Conservation (phyloP, 495 filamentous ascomycete genomes). For the Podospora pseudopauciseta region DNA sequence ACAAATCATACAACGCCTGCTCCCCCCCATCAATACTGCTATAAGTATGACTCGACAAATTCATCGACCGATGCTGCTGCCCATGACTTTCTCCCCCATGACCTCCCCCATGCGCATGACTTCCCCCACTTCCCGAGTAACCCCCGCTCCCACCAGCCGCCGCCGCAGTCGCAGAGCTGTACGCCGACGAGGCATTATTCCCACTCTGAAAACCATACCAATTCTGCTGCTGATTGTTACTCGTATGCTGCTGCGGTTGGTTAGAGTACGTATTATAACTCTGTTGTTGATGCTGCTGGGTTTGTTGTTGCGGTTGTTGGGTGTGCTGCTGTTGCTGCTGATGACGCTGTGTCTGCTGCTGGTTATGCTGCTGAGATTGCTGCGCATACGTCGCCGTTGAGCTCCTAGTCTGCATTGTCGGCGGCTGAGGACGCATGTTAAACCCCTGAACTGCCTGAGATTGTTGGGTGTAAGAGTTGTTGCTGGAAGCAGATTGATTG, state of each 20-base stretch:
- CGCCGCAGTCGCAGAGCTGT: slow-evolving; percentile 18
- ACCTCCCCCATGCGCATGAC: not conserved
- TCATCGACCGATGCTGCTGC: slow-evolving; percentile 30
- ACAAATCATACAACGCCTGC: slow-evolving; percentile 27
- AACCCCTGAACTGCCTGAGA: slow-evolving; percentile 27
- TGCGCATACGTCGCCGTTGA: slow-evolving; percentile 23
- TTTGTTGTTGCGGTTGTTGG: slow-evolving; percentile 9
- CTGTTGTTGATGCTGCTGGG: slow-evolving; percentile 14
- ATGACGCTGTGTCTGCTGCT: slow-evolving; percentile 20
- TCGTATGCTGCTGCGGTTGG: slow-evolving; percentile 18
- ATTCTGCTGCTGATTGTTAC: slow-evolving; percentile 15
- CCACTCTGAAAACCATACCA: slow-evolving; percentile 23
- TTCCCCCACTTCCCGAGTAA: slow-evolving; percentile 16
- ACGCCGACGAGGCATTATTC: slow-evolving; percentile 16
- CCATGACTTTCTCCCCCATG: slow-evolving; percentile 5
- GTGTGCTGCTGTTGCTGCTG: slow-evolving; percentile 10
- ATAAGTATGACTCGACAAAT: slow-evolving; percentile 32
- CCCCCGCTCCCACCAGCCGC: slow-evolving; percentile 11
- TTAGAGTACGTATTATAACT: slow-evolving; percentile 16
- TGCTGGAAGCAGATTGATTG: slow-evolving; percentile 15
- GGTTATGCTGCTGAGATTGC: slow-evolving; percentile 26
- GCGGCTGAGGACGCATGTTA: slow-evolving; percentile 26
- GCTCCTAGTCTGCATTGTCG: slow-evolving; percentile 18
- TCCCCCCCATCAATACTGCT: slow-evolving; percentile 29
- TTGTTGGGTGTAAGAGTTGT: slow-evolving; percentile 19